Conservation (phyloP, 345 rosid species). For the Mallotus nudiflorus region DNA sequence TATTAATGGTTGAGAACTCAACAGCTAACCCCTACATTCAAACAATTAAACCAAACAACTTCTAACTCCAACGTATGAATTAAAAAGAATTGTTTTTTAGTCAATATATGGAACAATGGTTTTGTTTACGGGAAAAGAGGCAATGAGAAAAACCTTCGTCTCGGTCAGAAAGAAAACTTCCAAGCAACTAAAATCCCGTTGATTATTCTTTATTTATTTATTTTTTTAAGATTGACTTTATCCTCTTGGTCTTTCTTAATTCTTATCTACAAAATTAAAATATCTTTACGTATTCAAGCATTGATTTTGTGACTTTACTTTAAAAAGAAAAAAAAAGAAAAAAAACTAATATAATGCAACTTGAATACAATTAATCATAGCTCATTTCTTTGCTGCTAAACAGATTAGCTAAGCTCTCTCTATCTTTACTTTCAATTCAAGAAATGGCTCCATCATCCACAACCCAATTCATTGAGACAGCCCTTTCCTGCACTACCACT, state of each 20-base stretch:
- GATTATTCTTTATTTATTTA: neutral
- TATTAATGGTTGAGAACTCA: no score
- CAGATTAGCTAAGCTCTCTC: neutral
- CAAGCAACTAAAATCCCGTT: neutral
- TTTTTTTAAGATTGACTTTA: slow-evolving; percentile 17
- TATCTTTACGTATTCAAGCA: neutral
- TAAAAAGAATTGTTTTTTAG: no score
- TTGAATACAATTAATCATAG: neutral
- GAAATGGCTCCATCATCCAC: slow-evolving; percentile 46
- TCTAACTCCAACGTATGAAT: no score
- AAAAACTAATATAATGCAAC: no score
- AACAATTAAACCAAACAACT: no score
- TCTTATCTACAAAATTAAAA: neutral
- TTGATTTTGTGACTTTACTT: no score
- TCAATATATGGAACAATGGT: no score
- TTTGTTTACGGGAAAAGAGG: no score
- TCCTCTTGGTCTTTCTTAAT: neutral
- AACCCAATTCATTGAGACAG: slow-evolving; percentile 57
- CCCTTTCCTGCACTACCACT: slow-evolving; percentile 41
- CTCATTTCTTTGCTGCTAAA: no score
- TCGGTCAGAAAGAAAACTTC: slow-evolving; percentile 5
- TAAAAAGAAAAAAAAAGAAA: no score
- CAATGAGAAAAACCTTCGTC: neutral
- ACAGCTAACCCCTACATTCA: no score
- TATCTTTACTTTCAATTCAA: neutral